Percentiles rank a stretch among this genome's conserved stretches.
phyloP scores from a whole-genome alignment of 2,329 filamentous ascomycete genomes.

The Teratosphaeria viscida region DNA sequence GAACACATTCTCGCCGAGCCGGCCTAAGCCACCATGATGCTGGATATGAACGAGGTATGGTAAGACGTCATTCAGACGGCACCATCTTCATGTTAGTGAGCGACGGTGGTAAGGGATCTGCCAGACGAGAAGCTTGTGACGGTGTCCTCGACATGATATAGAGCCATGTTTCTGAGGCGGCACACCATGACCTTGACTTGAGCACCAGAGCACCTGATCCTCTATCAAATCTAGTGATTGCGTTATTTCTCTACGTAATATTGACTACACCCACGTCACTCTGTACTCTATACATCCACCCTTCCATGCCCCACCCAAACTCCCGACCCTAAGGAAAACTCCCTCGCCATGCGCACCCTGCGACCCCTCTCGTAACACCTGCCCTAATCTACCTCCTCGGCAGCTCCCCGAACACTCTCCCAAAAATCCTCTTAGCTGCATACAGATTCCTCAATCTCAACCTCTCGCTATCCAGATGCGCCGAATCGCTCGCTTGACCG shows the following conservation, averaged over 20 bases:
- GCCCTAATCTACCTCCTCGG: slow-evolving; percentile 2
- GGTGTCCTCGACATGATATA: no score
- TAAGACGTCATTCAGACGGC: not conserved
- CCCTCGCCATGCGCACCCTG: not conserved
- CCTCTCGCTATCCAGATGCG: slow-evolving; percentile 93
- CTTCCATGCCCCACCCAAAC: not conserved
- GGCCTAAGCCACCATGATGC: not conserved
- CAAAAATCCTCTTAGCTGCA: slow-evolving; percentile 87
- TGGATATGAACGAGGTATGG: not conserved
- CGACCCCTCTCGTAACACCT: no score
- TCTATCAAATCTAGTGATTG: no score
- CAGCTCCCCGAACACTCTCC: slow-evolving; percentile 56
- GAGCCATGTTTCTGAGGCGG: no score
- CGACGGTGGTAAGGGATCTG: not conserved
- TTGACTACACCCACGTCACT: not conserved
- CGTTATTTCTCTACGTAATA: not conserved
- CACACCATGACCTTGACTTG: no score
- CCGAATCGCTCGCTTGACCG: slow-evolving; percentile 86
- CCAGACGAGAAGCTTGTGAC: no score
- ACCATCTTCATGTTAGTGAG: not conserved
- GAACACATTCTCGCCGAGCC: not conserved
- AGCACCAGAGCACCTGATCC: no score
- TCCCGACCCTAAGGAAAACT: not conserved
- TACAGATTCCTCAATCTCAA: slow-evolving; percentile 76
- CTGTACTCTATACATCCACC: not conserved